Percentiles rank a stretch among this genome's conserved stretches.
These are phyloP conservation scores for Populus davidiana DNA, from an alignment of 345 rosid species.

Conservation along the genomic window DNA sequence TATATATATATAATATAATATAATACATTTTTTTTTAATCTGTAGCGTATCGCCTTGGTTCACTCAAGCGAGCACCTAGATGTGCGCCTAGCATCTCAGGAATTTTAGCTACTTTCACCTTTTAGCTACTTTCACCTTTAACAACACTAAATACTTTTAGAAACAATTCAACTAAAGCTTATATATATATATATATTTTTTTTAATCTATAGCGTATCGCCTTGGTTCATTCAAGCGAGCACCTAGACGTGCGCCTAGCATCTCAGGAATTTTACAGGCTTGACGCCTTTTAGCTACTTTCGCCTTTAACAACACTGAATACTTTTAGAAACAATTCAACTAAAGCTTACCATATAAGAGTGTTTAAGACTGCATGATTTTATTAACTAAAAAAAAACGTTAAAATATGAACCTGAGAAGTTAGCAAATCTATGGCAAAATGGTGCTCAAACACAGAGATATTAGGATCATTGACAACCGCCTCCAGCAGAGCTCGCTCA, in stretches of 20 bases:
- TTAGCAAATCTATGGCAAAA: conserved; percentile 86
- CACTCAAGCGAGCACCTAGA: too few relatives aligned
- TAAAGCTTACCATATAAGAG: neutral
- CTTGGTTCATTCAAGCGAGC: too few relatives aligned
- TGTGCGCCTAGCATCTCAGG: too few relatives aligned
- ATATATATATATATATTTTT: too few relatives aligned
- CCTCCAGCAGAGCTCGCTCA: conserved; percentile 84
- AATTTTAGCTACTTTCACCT: too few relatives aligned
- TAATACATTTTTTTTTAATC: too few relatives aligned
- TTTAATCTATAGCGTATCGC: too few relatives aligned
- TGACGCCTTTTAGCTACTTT: too few relatives aligned
- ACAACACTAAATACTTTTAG: neutral
- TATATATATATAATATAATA: too few relatives aligned
- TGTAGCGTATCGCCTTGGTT: too few relatives aligned
- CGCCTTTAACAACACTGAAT: neutral
- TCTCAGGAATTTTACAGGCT: too few relatives aligned
- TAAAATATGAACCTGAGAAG: conserved; percentile 58
- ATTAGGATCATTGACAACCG: conserved; percentile 71
- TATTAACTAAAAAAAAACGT: neutral
- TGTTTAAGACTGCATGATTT: neutral
- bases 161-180: conserved; percentile 2
- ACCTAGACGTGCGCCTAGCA: too few relatives aligned
- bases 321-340: neutral
- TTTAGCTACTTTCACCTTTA: neutral
- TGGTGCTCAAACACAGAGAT: conserved; percentile 81